Evolutionary conservation across 2,329 filamentous ascomycete species (phyloP).

Genomic region (Pseudocercospora vitis): DNA sequence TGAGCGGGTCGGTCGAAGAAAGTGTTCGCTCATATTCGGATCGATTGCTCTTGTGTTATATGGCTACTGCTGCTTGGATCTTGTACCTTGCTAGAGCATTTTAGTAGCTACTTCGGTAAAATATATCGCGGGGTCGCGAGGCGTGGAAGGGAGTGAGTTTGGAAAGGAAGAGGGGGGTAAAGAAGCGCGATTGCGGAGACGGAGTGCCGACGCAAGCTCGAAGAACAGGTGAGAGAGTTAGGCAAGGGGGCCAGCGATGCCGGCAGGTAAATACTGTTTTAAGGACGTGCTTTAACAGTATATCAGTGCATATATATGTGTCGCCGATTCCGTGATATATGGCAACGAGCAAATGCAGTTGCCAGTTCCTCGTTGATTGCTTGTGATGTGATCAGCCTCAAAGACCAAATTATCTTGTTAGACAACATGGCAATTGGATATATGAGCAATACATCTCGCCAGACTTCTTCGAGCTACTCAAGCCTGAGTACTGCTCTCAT

Average conservation of each 20-base stretch:
- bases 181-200: neutral
- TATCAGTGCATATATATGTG: too few species aligned
- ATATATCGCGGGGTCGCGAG: neutral
- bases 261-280: neutral
- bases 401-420: too few species aligned
- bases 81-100: neutral
- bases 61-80: neutral
- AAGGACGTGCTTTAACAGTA: too few species aligned
- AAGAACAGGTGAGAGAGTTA: neutral
- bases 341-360: too few species aligned
- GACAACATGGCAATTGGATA: too few species aligned
- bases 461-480: too few species aligned
- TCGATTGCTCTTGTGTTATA: neutral
- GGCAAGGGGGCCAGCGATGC: neutral
- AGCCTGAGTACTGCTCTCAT: too few species aligned
- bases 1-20: constrained; percentile 42
- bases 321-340: too few species aligned
- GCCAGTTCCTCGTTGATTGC: too few species aligned
- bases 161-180: neutral
- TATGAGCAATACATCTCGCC: too few species aligned
- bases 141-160: neutral
- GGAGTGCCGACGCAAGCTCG: neutral
- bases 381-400: too few species aligned
- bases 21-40: constrained; percentile 31
- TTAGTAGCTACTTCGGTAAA: neutral